Percentiles rank a stretch among this genome's conserved stretches.
phyloP scores from a whole-genome alignment of 2,329 filamentous ascomycete genomes.

The Fusarium decemcellulare region DNA sequence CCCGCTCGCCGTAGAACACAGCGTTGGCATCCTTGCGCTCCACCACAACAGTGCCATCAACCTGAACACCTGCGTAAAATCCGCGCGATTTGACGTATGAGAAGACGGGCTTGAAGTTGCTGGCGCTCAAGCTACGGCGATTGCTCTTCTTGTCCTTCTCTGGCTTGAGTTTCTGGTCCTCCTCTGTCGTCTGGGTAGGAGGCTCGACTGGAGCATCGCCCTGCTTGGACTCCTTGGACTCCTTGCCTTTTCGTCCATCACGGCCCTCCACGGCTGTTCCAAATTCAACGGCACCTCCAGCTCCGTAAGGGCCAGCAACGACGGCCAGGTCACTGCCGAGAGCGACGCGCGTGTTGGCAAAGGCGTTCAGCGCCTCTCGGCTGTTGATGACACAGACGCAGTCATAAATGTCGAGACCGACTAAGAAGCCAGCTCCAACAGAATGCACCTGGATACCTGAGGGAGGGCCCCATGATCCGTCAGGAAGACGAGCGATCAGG shows the following conservation, averaged over 20 bases:
- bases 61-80: conserved; percentile 87
- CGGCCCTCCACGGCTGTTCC: conserved; percentile 46
- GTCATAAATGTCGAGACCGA: conserved; percentile 90
- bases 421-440: conserved; percentile 83
- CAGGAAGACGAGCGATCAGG: conserved; percentile 72
- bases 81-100: conserved; percentile 90
- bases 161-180: conserved; percentile 46
- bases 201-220: conserved; percentile 20
- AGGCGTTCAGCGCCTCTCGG: conserved; percentile 80
- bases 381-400: conserved; percentile 91
- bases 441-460: conserved; percentile 88
- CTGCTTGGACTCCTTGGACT: conserved; percentile 61
- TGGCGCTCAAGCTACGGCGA: conserved; percentile 49
- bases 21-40: conserved; percentile 92
- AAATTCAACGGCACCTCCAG: conserved; percentile 81
- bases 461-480: conserved; percentile 83
- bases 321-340: conserved; percentile 85
- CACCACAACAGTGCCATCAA: conserved; percentile 89
- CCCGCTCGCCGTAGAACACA: conserved; percentile 81
- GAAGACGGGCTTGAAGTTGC: conserved; percentile 60
- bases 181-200: conserved; percentile 21
- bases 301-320: conserved; percentile 77
- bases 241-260: conserved; percentile 36
- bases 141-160: conserved; percentile 46
- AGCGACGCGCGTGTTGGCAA: conserved; percentile 81